Base-by-base conservation (phyloP, 495 filamentous ascomycete genomes). In the Penicillium herquei region DNA sequence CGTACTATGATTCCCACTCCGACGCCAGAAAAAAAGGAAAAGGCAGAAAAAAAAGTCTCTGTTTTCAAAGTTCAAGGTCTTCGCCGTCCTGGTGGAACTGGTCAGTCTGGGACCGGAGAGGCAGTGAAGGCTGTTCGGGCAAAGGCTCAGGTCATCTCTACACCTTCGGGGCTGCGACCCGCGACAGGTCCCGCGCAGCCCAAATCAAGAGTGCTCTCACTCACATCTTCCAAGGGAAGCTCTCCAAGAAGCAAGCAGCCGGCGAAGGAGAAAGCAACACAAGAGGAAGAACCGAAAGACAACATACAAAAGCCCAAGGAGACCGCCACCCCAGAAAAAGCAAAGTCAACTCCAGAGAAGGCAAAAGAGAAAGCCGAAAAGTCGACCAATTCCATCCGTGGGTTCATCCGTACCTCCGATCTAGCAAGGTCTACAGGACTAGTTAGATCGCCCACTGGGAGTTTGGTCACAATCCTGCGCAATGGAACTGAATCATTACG, bases 331-430 rank as follows among this genome's bases (percentile, higher is more conserved):
- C 39, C 17, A 3, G 14, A 45, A 21, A 45, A 50, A 30, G 21
- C 2, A 26, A 26, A 26, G 21, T 26, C 21, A 26, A 26, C 21
- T 26, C 21, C 21, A 26, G 33, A 44, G 6, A 43, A 47, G 17
- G 30, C 35, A 0, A 43, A 47, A 16, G 30, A 40, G 1, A 43
- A 51, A 32, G 1, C 26, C 33, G 35, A 42, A 9, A 60, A 47
- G 26, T 9, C 51, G 7, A 21, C 60, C 9, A 63, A 49, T 34
- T 63, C 63, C 65, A 71, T 71, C 47, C 70, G 67, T 75, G 73
- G 72, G 43, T 73, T 65, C 73, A 76, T 71, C 70, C 74, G 65
- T 74, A 74, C 63, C 47, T 56, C 66, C 51, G 74, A 65, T 35
- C 61, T 67, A 34, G 64, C 57, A 45, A 70, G 57, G 39, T 62